Conservation (phyloP, 2,329 filamentous ascomycete species). For the Ilyonectria sp. region DNA sequence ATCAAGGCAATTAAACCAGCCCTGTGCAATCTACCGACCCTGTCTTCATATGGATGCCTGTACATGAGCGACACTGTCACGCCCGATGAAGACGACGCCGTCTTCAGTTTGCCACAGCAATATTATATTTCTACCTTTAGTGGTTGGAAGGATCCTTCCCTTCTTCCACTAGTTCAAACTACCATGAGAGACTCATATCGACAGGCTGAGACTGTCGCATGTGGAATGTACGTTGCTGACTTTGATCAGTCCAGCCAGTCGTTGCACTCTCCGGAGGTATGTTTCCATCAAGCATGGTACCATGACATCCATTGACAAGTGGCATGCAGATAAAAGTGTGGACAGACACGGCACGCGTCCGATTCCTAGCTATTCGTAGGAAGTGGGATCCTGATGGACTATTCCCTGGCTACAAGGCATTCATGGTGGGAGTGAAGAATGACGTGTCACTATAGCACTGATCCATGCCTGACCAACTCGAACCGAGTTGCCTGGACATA, state of each 20-base stretch:
- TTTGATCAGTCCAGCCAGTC: background rate
- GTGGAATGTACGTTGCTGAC: slow-evolving; percentile 20
- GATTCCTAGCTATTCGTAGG: background rate
- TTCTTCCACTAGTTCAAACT: background rate
- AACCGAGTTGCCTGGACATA: no score
- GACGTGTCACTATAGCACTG: background rate
- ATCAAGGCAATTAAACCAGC: slow-evolving; percentile 9
- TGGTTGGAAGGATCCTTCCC: slow-evolving; percentile 5
- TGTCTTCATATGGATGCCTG: slow-evolving; percentile 13
- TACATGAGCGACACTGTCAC: slow-evolving; percentile 9
- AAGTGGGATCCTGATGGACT: background rate
- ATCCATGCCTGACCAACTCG: no score
- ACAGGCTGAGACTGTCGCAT: slow-evolving; percentile 11
- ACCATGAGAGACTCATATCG: background rate
- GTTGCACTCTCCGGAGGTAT: slow-evolving; percentile 7
- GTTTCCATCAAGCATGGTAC: background rate
- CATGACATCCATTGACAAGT: background rate
- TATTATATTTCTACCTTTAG: slow-evolving; percentile 20
- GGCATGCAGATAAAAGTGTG: background rate
- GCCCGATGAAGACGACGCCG: slow-evolving; percentile 11
- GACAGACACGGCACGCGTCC: background rate
- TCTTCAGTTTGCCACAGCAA: slow-evolving; percentile 17
- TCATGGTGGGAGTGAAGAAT: background rate
- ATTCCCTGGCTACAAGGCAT: background rate
- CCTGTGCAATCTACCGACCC: slow-evolving; percentile 4